Evolutionary conservation across 306 rosid species (phyloP), one percentile per base, ranked within the genome.

Genomic region (Corylus americana): DNA sequence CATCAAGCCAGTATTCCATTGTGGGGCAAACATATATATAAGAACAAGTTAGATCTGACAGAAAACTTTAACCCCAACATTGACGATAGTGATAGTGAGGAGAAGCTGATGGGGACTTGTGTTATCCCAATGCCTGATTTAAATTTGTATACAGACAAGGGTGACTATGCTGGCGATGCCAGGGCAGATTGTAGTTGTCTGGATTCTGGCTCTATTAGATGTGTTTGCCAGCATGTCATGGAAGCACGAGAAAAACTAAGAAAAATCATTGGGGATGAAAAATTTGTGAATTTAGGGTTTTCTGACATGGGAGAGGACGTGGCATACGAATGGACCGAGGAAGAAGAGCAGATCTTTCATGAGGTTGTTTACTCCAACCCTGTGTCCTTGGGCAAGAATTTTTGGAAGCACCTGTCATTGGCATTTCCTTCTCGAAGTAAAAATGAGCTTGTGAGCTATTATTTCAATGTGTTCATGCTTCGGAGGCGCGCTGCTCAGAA

Each of bases 401-500:
- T 86, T 68, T 86, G 93, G 93, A 76, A 80, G 84, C 85, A 74
- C 55, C 80, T 90, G 70, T 80, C 90, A 1, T 74, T 45, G 1
- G 68, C 80, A 18, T 88, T 90, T 58, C 88, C 78, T 42, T 74
- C 81, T 59, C 87, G 81, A 80, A 84, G 85, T 58, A 82, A 55
- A 29, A 80, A 51, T 79, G 89, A 90, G 70, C 78, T 88, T 57
- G 86, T 88, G 48, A 84, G 87, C 78, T 86, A 84, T 79, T 90
- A 84, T 70, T 90, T 82, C 75, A 90, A 90, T 66, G 89, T 86
- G 72, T 86, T 90, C 64, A 88, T 90, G 80, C 90, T 86, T 75
- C 86, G 68, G 59, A 86, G 78, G 35, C 85, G 93, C 48, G 89
- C 84, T 62, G 47, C 79, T 61, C 91, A 88, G 77, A 90, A 88